These are phyloP conservation scores for Mortierella sp. DNA, from an alignment of 371 early-diverging fungal species.

Conservation along the genomic window DNA sequence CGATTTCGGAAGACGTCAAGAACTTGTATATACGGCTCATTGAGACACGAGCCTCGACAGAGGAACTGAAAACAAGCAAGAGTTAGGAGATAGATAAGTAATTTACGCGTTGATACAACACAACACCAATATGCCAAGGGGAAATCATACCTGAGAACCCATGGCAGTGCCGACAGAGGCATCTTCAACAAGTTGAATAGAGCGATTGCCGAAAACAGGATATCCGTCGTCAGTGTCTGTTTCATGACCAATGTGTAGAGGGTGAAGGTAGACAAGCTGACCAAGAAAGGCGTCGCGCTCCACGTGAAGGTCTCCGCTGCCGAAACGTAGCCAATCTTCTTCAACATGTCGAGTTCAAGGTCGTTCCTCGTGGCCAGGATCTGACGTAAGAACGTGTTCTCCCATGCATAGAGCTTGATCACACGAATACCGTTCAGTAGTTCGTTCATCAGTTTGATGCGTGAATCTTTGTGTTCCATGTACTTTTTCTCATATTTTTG, in stretches of 20 bases:
- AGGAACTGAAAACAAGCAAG: conserved; percentile 66
- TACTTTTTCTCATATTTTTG: conserved; percentile 82
- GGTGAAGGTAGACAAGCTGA: conserved; percentile 86
- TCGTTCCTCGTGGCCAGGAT: conserved; percentile 81
- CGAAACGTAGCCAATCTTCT: conserved; percentile 74
- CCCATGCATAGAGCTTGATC: conserved; percentile 85
- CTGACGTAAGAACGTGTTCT: conserved; percentile 58
- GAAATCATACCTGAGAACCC: conserved; percentile 55
- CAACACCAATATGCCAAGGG: background rate
- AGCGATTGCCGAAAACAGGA: conserved; percentile 89
- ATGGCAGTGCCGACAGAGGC: conserved; percentile 85
- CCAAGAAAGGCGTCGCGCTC: conserved; percentile 89
- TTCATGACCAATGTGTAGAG: conserved; percentile 73
- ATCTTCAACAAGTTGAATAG: conserved; percentile 95
- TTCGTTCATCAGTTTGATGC: conserved; percentile 95
- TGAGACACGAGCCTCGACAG: conserved; percentile 89
- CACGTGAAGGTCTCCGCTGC: conserved; percentile 73
- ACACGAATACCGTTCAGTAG: conserved; percentile 93
- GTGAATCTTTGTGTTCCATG: conserved; percentile 91
- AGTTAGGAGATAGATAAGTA: no score
- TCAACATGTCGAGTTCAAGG: conserved; percentile 79
- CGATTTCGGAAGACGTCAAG: conserved; percentile 80
- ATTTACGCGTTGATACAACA: background rate
- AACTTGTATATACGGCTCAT: conserved; percentile 82
- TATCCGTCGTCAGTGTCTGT: conserved; percentile 74